Evolutionary conservation across 2,329 filamentous ascomycete species (phyloP).

Genomic region (Dothistroma septosporum): DNA sequence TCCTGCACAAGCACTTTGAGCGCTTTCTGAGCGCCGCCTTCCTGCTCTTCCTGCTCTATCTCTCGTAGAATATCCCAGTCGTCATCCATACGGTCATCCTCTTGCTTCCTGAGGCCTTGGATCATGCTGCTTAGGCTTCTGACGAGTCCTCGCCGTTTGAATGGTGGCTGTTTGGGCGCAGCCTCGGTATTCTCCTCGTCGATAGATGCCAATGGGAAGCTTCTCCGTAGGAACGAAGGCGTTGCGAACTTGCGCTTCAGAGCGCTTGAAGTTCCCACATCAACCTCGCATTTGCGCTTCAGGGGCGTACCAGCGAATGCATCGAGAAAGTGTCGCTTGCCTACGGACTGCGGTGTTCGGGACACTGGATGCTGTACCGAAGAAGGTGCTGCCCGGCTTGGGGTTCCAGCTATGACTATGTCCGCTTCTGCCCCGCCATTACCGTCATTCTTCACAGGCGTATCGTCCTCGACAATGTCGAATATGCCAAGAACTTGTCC

Average conservation of each 20-base stretch:
- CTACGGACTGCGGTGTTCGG: slow-evolving; percentile 50
- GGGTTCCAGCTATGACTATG: slow-evolving; percentile 37
- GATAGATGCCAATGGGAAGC: slow-evolving; percentile 48
- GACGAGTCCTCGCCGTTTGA: slow-evolving; percentile 49
- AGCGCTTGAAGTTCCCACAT: slow-evolving; percentile 30
- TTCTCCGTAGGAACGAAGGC: slow-evolving; percentile 64
- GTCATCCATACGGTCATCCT: slow-evolving; percentile 67
- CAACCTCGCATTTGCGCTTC: slow-evolving; percentile 44
- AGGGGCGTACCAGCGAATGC: slow-evolving; percentile 61
- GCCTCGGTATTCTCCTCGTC: slow-evolving; percentile 50
- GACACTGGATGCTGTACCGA: slow-evolving; percentile 18
- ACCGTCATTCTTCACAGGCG: slow-evolving; percentile 18
- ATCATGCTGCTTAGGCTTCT: slow-evolving; percentile 72
- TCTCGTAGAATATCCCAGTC: slow-evolving; percentile 72
- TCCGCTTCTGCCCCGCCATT: slow-evolving; percentile 32
- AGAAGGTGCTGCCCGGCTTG: slow-evolving; percentile 32
- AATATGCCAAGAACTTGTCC: slow-evolving; percentile 74
- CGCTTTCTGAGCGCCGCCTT: slow-evolving; percentile 18
- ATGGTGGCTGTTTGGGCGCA: slow-evolving; percentile 30
- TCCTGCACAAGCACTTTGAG: slow-evolving; percentile 40
- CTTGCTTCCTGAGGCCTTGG: slow-evolving; percentile 63
- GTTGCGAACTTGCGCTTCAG: slow-evolving; percentile 54
- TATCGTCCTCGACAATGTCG: slow-evolving; percentile 55
- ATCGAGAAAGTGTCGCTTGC: slow-evolving; percentile 60
- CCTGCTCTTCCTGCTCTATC: slow-evolving; percentile 51